Percentiles rank a stretch among this genome's conserved stretches.
Conservation (phyloP, 768 basidiomycete species). For the Infundibulicybe gibba region DNA sequence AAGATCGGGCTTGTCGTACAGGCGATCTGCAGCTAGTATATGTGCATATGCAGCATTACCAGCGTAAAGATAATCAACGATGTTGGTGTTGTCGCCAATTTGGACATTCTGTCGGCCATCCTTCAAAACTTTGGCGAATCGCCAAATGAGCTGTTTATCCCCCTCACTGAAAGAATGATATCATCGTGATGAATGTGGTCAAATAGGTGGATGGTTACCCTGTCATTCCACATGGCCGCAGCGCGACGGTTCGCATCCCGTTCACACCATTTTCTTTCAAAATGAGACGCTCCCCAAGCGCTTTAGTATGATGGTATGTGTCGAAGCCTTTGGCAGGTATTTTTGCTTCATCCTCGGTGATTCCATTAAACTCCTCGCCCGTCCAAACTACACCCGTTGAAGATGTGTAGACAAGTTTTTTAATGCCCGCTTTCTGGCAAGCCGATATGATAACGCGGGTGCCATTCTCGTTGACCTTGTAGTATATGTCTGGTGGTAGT, state of each 20-base stretch:
- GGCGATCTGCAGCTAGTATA: conserved; percentile 35
- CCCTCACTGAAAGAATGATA: conserved; percentile 46
- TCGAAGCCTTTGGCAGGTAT: conserved; percentile 38
- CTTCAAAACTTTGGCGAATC: conserved; percentile 51
- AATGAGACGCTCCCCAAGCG: conserved; percentile 45
- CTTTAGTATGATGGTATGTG: conserved; percentile 53
- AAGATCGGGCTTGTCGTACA: conserved; percentile 6
- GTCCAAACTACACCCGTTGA: conserved; percentile 48
- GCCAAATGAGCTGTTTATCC: conserved; percentile 61
- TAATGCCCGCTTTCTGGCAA: conserved; percentile 33
- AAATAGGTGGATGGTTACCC: conserved; percentile 22
- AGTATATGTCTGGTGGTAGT: conserved; percentile 31
- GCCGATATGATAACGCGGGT: conserved; percentile 42
- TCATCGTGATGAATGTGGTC: conserved; percentile 11
- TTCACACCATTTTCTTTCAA: conserved; percentile 41
- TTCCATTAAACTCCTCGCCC: conserved; percentile 38
- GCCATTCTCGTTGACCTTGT: conserved; percentile 50
- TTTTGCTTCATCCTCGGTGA: conserved; percentile 44
- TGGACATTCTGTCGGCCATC: conserved; percentile 23
- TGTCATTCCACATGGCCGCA: conserved; percentile 55
- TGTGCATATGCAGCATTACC: conserved; percentile 58
- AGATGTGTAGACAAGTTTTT: conserved; percentile 50
- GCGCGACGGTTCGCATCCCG: conserved; percentile 41
- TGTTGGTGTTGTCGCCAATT: conserved; percentile 47
- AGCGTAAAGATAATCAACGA: conserved; percentile 55